Evolutionary conservation across 2,329 filamentous ascomycete genomes (phyloP).

Genomic region (Blastomyces emzantsi): DNA sequence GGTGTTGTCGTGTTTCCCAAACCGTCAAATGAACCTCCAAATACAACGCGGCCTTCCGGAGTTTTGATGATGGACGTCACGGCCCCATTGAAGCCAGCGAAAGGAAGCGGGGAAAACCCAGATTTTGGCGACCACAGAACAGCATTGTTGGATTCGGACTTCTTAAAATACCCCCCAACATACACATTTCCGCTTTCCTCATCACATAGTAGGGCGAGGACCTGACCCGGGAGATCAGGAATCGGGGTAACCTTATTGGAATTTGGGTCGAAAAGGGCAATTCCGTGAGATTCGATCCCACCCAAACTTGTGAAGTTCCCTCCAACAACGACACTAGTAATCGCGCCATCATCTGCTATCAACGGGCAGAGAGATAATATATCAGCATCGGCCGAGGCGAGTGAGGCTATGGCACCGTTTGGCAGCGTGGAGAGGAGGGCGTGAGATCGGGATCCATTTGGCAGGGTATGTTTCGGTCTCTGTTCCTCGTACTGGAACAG

Average conservation of each 20-base stretch:
- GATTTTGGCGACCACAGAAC: constrained; percentile 64
- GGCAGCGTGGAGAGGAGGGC: constrained; percentile 73
- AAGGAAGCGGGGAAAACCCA: constrained; percentile 73
- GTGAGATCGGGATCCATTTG: constrained; percentile 47
- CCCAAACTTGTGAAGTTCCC: constrained; percentile 94
- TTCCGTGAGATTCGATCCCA: constrained; percentile 62
- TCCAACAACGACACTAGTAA: constrained; percentile 71
- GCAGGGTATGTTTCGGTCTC: constrained; percentile 42
- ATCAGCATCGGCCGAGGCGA: constrained; percentile 69
- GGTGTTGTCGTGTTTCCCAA: constrained; percentile 65
- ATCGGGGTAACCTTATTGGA: constrained; percentile 63
- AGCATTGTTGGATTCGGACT: constrained; percentile 76
- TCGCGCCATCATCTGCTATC: constrained; percentile 53
- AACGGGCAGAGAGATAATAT: constrained; percentile 86
- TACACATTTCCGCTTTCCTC: constrained; percentile 68
- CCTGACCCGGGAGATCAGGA: constrained; percentile 70
- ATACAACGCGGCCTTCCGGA: constrained; percentile 75
- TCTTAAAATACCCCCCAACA: constrained; percentile 77
- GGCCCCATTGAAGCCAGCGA: constrained; percentile 89
- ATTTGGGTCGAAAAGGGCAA: constrained; percentile 71
- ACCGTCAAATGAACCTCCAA: constrained; percentile 82
- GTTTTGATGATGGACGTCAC: constrained; percentile 77
- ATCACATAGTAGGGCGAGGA: constrained; percentile 78
- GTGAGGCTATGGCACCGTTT: constrained; percentile 68
- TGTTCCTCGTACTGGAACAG: constrained; percentile 81